Base-by-base conservation (phyloP, 1,139 yeast species). In the Blastobotrys persicus region DNA sequence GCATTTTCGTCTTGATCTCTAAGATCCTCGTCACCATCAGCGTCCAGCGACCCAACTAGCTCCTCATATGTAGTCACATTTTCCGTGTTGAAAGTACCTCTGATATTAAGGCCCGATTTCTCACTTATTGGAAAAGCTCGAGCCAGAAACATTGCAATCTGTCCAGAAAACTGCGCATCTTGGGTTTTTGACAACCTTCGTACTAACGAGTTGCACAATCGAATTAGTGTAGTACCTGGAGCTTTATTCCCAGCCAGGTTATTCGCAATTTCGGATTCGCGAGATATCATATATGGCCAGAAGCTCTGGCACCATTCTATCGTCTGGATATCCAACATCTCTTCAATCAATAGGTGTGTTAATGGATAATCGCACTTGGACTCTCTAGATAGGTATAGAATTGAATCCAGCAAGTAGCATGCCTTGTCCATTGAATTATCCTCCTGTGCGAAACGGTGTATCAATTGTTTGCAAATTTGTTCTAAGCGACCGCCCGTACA, bases 121-220 rank as follows among this genome's bases (percentile, higher is more conserved):
- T 70, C 74, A 34, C 62, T 59, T 17, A 69, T 51, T 1, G 73
- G 72, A 48, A 70, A 70, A 3, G 72, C 72, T 12, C 64, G 52
- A 2, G 73, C 67, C 28, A 70, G 58, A 45, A 65, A 70, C 51
- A 67, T 65, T 34, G 68, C 64, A 39, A 70, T 64, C 46, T 65
- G 59, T 9, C 74, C 74, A 2, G 72, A 64, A 52, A 70, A 70
- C 32, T 56, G 61, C 0, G 72, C 64, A 53, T 70, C 66, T 31
- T 63, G 68, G 38, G 61, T 64, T 47, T 67, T 66, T 4, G 72
- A 67, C 28, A 69, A 55, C 20, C 76, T 56, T 26, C 66, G 56
- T n/a, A 69, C 58, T 17, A 72, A 51, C 5, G 69, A 59, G 44
- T 70, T 71, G 47, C 72, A 66, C 18, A 68, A 56, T 3, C 77